Conservation (phyloP, 176 grass and related monocot genomes). For the Tuctoria greenei region DNA sequence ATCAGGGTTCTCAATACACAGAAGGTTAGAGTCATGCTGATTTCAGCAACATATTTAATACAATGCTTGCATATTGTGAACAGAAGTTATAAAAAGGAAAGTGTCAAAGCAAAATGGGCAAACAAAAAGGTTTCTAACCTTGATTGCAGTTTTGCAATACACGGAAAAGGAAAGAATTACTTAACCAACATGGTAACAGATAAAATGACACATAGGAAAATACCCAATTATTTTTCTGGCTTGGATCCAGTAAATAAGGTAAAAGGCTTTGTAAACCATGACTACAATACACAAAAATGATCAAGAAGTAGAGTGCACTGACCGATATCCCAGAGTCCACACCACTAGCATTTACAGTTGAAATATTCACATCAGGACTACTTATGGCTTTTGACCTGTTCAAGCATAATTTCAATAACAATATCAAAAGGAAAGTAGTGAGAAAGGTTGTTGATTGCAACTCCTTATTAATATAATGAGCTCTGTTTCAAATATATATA, state of each 20-base stretch:
- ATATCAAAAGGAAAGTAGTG: conserved; percentile 14
- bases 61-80: neutral
- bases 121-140: neutral
- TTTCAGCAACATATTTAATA: neutral
- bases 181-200: neutral
- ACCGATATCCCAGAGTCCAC: conserved; percentile 31
- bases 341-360: conserved; percentile 25
- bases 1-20: neutral
- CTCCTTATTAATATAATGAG: conserved; percentile 1
- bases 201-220: neutral
- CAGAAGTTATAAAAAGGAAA: neutral
- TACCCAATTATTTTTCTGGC: neutral
- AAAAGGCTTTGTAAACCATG: neutral
- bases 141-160: conserved; percentile 3
- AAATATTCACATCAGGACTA: conserved; percentile 48
- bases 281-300: conserved; percentile 17
- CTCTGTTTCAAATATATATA: too few species aligned
- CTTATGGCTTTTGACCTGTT: conserved; percentile 52
- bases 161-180: neutral
- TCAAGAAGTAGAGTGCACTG: conserved; percentile 16
- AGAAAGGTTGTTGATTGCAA: neutral
- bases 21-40: neutral
- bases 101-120: neutral
- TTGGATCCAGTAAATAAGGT: neutral
- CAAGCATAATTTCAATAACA: conserved; percentile 9